Conservation (phyloP, 2,329 filamentous ascomycete species). For the Pseudocercospora vitis region DNA sequence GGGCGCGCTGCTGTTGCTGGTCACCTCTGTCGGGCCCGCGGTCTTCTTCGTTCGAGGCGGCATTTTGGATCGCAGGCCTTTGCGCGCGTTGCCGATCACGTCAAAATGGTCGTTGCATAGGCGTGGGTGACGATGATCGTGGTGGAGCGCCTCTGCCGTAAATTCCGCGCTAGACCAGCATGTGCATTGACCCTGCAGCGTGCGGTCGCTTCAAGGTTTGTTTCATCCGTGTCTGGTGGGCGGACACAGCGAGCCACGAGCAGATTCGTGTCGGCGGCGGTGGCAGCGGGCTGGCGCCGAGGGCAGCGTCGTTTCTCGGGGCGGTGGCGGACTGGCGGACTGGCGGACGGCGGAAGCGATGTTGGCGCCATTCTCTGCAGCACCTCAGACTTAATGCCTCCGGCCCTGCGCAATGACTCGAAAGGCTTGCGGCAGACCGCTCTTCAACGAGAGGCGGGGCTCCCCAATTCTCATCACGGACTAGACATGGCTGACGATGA, state of each 20-base stretch:
- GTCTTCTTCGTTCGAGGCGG: slow-evolving; percentile 36
- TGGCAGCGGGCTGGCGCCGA: neutral
- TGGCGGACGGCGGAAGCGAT: neutral
- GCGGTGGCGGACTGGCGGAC: too few relatives aligned
- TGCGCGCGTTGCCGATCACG: slow-evolving; percentile 3
- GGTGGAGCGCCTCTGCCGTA: neutral
- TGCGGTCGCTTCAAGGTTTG: neutral
- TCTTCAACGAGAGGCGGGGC: neutral
- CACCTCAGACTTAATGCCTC: too few relatives aligned
- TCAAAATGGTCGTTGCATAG: neutral
- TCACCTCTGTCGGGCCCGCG: slow-evolving; percentile 33
- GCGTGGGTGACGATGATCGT: neutral
- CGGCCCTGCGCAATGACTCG: neutral
- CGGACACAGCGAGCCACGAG: neutral
- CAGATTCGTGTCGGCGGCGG: neutral
- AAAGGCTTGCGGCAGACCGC: neutral
- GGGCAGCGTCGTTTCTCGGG: too few relatives aligned
- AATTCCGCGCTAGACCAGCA: neutral
- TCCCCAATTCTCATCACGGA: too few relatives aligned
- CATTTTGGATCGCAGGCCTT: slow-evolving; percentile 26
- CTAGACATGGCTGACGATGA: too few relatives aligned
- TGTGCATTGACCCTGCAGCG: slow-evolving; percentile 2
- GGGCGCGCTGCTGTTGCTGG: slow-evolving; percentile 24
- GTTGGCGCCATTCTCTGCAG: too few relatives aligned
- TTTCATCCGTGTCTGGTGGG: neutral